Base-by-base conservation (phyloP, 257 asterid genomes). In the Plectranthus barbatus region DNA sequence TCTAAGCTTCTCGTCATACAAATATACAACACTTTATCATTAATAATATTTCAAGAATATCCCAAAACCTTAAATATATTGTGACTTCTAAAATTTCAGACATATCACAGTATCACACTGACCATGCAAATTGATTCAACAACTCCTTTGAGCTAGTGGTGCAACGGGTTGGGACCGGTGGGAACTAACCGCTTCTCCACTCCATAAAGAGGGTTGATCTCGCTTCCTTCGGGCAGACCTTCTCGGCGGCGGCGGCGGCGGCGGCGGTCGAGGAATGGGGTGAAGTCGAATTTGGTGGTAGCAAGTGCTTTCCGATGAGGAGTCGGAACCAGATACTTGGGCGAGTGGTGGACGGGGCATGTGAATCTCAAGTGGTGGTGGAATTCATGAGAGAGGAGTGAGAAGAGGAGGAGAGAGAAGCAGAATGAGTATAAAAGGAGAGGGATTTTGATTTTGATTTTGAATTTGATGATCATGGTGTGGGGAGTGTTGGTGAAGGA, bases 111-210 rank as follows among this genome's bases (percentile, higher is more conserved):
- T 26, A 26, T 26, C 31, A 26, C 31, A 26, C 69, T 55, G 48
- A 74, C 71, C 72, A 60, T 57, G n/a, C n/a, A n/a, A n/a, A 13
- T 11, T 56, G 7, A 8, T 31, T 3, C 26, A 26, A 26, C 31
- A 26, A n/a, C n/a, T n/a, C 31, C 2, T 26, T 26, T 26, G 6
- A 45, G 40, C 69, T 72, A 89, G 70, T 89, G 93, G 62, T 89
- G 97, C 77, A 89, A 76, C 3, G 97, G 95, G 69, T 89, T 86
- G 21, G 97, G 97, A 66, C 96, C 96, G 21, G 82, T 64, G 0
- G 96, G 96, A 10, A 89, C 91, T 5, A 86, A 83, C 5, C 95
- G 89, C 70, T 84, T 84, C 58, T 84, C 94, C 6, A 71, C 94
- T 2, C 94, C 97, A 15, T 86, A 89, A 6, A 79, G 84, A 4